Conservation (phyloP, 495 filamentous ascomycete species). For the Penicillium goetzii region DNA sequence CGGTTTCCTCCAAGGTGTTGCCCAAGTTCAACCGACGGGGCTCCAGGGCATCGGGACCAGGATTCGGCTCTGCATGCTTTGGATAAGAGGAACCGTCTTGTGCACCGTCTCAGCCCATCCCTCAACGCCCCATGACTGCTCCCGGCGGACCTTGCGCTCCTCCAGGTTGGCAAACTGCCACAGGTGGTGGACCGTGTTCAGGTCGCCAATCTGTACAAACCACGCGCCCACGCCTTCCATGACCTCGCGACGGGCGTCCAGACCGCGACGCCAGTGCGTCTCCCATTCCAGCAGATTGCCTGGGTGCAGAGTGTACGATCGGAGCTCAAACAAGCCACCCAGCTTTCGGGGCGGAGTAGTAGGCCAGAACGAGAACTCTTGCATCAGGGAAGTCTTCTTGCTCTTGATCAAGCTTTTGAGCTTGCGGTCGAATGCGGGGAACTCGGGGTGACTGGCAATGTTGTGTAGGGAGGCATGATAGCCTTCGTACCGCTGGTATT, state of each 20-base stretch:
- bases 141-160: slow-evolving; percentile 85
- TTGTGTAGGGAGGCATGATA: slow-evolving; percentile 90
- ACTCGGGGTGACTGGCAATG: slow-evolving; percentile 79
- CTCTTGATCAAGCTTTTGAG: slow-evolving; percentile 78
- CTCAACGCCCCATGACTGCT: slow-evolving; percentile 93
- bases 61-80: slow-evolving; percentile 92
- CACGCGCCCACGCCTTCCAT: slow-evolving; percentile 99
- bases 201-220: slow-evolving; percentile 97
- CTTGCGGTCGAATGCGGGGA: slow-evolving; percentile 76
- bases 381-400: slow-evolving; percentile 92
- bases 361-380: slow-evolving; percentile 99
- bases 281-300: slow-evolving; percentile 98
- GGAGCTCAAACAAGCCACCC: slow-evolving; percentile 93
- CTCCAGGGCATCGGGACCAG: slow-evolving; percentile 96
- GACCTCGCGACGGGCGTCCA: slow-evolving; percentile 87
- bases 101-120: slow-evolving; percentile 98
- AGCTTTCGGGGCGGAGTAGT: slow-evolving; percentile 87
- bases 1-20: background rate
- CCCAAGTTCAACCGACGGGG: slow-evolving; percentile 70
- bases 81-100: slow-evolving; percentile 96
- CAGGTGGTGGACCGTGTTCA: slow-evolving; percentile 97
- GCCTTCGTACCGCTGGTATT: slow-evolving; percentile 95
- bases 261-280: slow-evolving; percentile 92
- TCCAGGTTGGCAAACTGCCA: slow-evolving; percentile 98
- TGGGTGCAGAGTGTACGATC: slow-evolving; percentile 94